Percentiles rank a stretch among this genome's conserved stretches.
These are phyloP conservation scores for Delitschia confertaspora DNA, from an alignment of 495 filamentous ascomycete genomes.

Conservation along the genomic window DNA sequence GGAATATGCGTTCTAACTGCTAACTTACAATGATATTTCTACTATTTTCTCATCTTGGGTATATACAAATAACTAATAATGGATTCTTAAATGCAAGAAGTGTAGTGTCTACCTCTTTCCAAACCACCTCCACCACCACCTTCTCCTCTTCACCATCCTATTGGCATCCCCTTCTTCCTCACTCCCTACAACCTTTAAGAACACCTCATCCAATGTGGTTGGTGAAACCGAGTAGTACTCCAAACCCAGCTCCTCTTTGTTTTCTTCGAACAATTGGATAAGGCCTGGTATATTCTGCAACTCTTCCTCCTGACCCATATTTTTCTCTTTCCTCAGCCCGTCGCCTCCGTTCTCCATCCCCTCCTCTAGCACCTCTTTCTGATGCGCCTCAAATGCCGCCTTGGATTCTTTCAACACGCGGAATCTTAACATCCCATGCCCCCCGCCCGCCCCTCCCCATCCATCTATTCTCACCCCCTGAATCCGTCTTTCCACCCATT, in stretches of 20 bases:
- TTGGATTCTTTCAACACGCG: constrained; percentile 41
- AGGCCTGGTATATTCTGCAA: constrained; percentile 47
- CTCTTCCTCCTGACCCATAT: constrained; percentile 2
- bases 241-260: constrained; percentile 55
- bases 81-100: too few relatives aligned
- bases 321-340: not conserved
- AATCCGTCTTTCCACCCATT: constrained; percentile 48
- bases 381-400: not conserved
- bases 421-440: constrained; percentile 73
- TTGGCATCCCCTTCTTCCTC: constrained; percentile 45
- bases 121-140: constrained; percentile 2
- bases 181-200: constrained; percentile 73
- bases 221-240: constrained; percentile 75
- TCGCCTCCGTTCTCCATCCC: not conserved
- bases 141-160: not conserved
- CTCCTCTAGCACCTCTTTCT: constrained; percentile 16
- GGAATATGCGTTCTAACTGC: too few relatives aligned
- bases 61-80: too few relatives aligned
- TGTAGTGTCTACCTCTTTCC: too few relatives aligned
- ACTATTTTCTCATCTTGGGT: too few relatives aligned
- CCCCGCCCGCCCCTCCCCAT: constrained; percentile 12
- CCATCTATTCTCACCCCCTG: constrained; percentile 54
- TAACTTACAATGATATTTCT: too few relatives aligned
- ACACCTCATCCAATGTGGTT: constrained; percentile 83
- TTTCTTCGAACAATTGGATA: constrained; percentile 61